Evolutionary conservation across 192 early-diverging fungal species (phyloP), one percentile per base, ranked within the genome.

Genomic region (Lobosporangium transversale): DNA sequence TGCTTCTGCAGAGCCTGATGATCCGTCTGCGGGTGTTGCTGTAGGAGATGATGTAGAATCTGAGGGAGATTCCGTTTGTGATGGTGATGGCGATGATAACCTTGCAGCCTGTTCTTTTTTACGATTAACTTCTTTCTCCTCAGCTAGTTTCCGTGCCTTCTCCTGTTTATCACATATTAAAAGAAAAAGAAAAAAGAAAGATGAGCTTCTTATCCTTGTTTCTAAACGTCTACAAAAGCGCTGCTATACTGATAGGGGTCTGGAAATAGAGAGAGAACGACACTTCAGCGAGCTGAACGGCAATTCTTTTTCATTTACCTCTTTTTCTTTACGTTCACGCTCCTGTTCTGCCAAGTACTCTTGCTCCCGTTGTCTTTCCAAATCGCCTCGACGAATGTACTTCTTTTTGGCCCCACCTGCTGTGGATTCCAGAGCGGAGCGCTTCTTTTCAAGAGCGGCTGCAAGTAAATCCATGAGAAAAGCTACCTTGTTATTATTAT

Each of bases 351-450:
- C 70, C 4, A 70, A 58, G 71, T 93, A 91, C 67, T 88, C 78
- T 54, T 87, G 53, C 49, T 87, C 85, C 14, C 87, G 80, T 48
- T 85, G 79, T 56, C 80, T 78, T 48, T 95, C 90, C 23, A 95
- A 71, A 70, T 97, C 95, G 30, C 88, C 91, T 18, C 93, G 85
- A 65, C 90, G 90, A 26, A 95, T 68, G 81, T 96, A 98, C 75
- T 95, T 95, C 73, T 88, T 94, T 30, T 81, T 83, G 29, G 63
- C 70, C 24, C 53, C 62, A 2, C 60, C 59, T 21, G 58, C 52
- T 3, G 68, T 58, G 2, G 79, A 40, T 6, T 76, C 87, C 3
- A 89, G 29, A 20, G 70, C 70, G 54, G 92, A 92, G 18, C 93
- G 87, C 74, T 96, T 95, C 70, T 88, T 87, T 32, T 87, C 87